phyloP scores from a whole-genome alignment of 257 asterid genomes.

The Penstemon eatonii region DNA sequence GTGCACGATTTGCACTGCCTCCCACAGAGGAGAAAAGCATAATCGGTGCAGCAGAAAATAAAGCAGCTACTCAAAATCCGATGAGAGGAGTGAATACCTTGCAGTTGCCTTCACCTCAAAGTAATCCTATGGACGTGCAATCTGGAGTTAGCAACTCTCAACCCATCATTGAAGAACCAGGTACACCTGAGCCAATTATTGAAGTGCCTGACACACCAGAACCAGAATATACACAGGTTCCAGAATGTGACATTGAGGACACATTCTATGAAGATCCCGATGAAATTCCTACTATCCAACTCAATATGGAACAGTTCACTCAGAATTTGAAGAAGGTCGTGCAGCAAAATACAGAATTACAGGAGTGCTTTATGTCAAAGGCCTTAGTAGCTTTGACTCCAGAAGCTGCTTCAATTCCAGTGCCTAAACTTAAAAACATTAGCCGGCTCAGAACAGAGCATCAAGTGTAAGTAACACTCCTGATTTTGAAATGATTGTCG shows the following conservation, averaged over 20 bases:
- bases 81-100: constrained; percentile 41
- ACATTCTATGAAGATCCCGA: constrained; percentile 56
- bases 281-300: constrained; percentile 85
- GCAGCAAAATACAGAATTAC: constrained; percentile 58
- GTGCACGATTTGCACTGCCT: constrained; percentile 94
- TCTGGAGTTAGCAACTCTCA: constrained; percentile 42
- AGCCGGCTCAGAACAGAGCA: constrained; percentile 96
- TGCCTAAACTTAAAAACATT: constrained; percentile 81
- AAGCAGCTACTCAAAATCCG: constrained; percentile 43
- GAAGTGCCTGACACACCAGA: constrained; percentile 84
- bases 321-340: constrained; percentile 72
- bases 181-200: constrained; percentile 51
- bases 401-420: constrained; percentile 87
- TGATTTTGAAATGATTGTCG: constrained; percentile 14
- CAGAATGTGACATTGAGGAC: constrained; percentile 65
- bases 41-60: constrained; percentile 44
- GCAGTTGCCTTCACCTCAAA: constrained; percentile 63
- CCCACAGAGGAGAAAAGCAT: constrained; percentile 75
- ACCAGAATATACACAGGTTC: constrained; percentile 42
- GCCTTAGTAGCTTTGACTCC: constrained; percentile 84
- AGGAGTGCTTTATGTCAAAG: constrained; percentile 71
- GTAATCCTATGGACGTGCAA: constrained; percentile 31
- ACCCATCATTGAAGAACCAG: constrained; percentile 73
- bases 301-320: constrained; percentile 77
- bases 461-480: constrained; percentile 72